Evolutionary conservation across 2,329 filamentous ascomycete species (phyloP), one percentile per base, ranked within the genome.

Genomic region (Chalaropsis thielavioides): DNA sequence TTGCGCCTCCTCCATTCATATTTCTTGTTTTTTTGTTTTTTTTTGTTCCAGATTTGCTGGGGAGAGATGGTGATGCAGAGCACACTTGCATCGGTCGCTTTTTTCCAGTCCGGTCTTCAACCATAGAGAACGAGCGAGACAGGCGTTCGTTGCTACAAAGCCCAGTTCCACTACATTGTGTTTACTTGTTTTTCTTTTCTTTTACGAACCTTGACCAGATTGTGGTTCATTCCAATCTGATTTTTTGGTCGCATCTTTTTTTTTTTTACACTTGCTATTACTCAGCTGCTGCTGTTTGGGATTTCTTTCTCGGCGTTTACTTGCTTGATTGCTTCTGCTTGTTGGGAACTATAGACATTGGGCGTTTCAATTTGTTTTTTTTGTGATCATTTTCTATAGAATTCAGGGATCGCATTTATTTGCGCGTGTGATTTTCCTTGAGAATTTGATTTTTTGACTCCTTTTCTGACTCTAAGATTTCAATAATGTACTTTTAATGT

Each of bases 1-100:
- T 49, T 54, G 46, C 31, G 40, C 35, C 66, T 66, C 67, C 66
- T 66, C 68, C 67, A 68, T 68, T 65, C 58, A 64, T 56, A 64
- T 66, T 61, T 67, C 51, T 64, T 68, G 64, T 46, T 22, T 61
- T 66, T 63, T 13, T 56, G 24, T 56, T 27, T 31, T 49, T 19
- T 49, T 49, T 49, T 49, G 44, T 49, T 49, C 44, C 19, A 3
- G 44, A 49, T 22, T 49, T n/a, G n/a, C 22, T 49, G 44, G 44
- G 4, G 44, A n/a, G 19, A 19, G 35, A 27, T n/a, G 41, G 4
- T 61, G 35, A 5, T 1, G 41, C n/a, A 43, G 24, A 11, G 15
- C 46, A 24, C 15, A 58, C 22, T 7, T 11, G 31, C 10, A 24
- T 11, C 35, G 17, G 13, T 41, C 35, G 17, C 24, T 41, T 1